Base-by-base conservation (phyloP, 1,139 yeast species). In the Geotrichum aggregatum region DNA sequence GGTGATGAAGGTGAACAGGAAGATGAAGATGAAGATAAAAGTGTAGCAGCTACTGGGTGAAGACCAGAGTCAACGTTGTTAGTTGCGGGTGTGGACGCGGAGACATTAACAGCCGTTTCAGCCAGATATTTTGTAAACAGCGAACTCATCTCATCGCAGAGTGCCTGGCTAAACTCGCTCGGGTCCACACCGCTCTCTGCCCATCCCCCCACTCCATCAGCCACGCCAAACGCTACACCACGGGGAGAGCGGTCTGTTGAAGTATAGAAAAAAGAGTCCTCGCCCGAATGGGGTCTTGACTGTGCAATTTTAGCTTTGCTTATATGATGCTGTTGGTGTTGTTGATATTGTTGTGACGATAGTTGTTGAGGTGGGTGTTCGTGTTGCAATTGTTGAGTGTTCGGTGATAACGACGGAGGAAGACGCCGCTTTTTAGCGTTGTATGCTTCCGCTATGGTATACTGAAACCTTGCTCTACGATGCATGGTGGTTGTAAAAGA, bases 141-240 rank as follows among this genome's bases (percentile, higher is more conserved):
- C n/a, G 47, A 50, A n/a, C 58, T 59, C 66, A 71, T 66, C 16
- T 64, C 60, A n/a, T 63, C 62, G 48, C 73, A 66, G 31, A 72
- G 58, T 7, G 67, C 65, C 41, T 66, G 65, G 49, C 72, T 65
- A 50, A 72, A 66, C 22, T 62, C 65, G 3, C 71, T 79, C 1
- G 96, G 87, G 66, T 91, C 97, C 61, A 83, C 86, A 0, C 97
- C 97, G 40, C 87, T 83, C 59, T 87, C 92, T 1, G 88, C 79
- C 97, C 98, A 92, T 1, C 98, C 98, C 16, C 98, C 98, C 4
- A 92, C 98, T 18, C 98, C 98, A 68, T 92, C 98, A 2, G 97
- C 92, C 1, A 92, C 97, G 8, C 96, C 98, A 7, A 87, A 76
- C 0, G 91, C 81, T 1, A 84, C 38, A 11, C 52, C 65, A 38